Base-by-base conservation (phyloP, 2,329 filamentous ascomycete genomes). In the Epichloe hybrida region DNA sequence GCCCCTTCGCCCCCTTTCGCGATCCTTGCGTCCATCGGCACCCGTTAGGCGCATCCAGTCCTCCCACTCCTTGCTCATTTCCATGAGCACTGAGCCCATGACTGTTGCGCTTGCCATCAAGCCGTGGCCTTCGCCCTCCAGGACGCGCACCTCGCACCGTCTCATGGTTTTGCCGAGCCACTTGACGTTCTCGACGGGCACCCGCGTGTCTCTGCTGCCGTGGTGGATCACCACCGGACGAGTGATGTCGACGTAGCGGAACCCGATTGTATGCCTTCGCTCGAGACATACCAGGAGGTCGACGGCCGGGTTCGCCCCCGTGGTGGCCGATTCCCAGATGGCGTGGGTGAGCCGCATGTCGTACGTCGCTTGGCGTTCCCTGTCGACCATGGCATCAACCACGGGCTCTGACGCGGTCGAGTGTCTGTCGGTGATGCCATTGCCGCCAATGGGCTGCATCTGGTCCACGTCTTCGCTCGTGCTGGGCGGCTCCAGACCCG, bases 131-230 rank as follows among this genome's bases (percentile, higher is more conserved):
- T 98, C 91, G 5, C 87, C 88, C 57, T 95, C 86, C 3, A 98
- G 74, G 5, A 97, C 81, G 5, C 91, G 76, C 13, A 98, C 88
- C 65, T 97, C 93, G 65, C 91, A 97, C 46, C 87, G 77, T 34
- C 86, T 81, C 90, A 98, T 97, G 41, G 86, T 86, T 67, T 90
- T 90, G 52, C 89, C 90, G 7, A 98, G 76, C 93, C 93, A 98
- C 57, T 84, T 79, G 21, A 96, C 88, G 61, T 98, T 98, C 52
- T 95, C 93, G 13, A 95, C 85, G 0, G 93, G 93, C 1, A 98
- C 93, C 23, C 93, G 80, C 6, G 85, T 89, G 62, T 98, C 93
- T 59, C 86, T 83, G 61, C 81, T 88, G 38, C 93, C 93, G 64
- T 98, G 93, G 61, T 96, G 91, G 56, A 98, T 95, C 23, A 96